Evolutionary conservation across 176 grass and related monocot species (phyloP), one percentile per base, ranked within the genome.

Genomic region (Carex kokanica): DNA sequence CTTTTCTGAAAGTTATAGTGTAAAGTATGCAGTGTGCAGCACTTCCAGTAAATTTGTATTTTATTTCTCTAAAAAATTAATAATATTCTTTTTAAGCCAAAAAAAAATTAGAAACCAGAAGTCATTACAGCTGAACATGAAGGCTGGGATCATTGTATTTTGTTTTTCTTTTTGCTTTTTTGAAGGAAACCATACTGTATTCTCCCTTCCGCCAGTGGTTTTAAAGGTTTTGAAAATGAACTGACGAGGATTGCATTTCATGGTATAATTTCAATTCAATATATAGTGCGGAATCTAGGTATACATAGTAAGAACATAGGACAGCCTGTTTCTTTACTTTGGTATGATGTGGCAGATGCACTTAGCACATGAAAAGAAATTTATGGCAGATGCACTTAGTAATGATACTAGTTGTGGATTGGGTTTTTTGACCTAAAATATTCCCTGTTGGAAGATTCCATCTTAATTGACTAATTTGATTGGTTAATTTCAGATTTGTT

Each of bases 231-330:
- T 74, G 20, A 52, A 11, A 51, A 53, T 25, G 14, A 25, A 74
- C 70, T 74, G 70, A 74, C 43, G 70, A 10, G 70, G 70, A 52
- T 15, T 52, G 70, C 70, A 74, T 52, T 49, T 45, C 38, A 45
- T 34, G 32, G 4, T 74, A 12, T 27, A 51, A 27, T 52, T 52
- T 74, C 11, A 74, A 74, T 23, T 72, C 43, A 47, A 47, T 72
- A 15, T 2, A 68, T 68, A 34, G 31, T 49, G 68, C 68, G n/a
- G 38, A 41, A 49, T 47, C 45, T 74, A 51, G n/a, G 18, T 74
- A 74, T 25, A 8, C 11, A 52, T 52, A 15, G 12, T 27, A 23
- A 74, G 70, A 74, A 74, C 49, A 43, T 25, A 24, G 49, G 9
- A 74, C n/a, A 18, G 70, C 3, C 11, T 52, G 1, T 74, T 24